Evolutionary conservation across 495 filamentous ascomycete genomes (phyloP).

Genomic region (Amniculicola lignicola): DNA sequence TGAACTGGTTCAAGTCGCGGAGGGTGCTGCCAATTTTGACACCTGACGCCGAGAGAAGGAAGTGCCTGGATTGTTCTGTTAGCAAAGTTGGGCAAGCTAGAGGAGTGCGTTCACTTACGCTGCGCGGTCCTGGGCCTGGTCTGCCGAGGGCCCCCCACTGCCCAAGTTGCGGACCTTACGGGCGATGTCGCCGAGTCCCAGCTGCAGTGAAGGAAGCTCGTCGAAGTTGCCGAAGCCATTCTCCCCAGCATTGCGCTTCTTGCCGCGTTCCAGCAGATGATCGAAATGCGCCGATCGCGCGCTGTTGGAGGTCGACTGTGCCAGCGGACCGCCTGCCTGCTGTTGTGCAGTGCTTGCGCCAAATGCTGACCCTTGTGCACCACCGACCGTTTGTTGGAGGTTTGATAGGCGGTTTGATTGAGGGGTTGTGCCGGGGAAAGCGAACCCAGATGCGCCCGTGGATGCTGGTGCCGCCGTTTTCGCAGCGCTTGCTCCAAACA

Average conservation of each 20-base stretch:
- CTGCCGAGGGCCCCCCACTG: conserved; percentile 47
- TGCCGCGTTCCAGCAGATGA: conserved; percentile 74
- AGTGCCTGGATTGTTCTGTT: conserved; percentile 52
- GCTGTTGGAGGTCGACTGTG: conserved; percentile 21
- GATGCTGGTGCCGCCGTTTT: conserved; percentile 17
- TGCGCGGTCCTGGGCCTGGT: conserved; percentile 52
- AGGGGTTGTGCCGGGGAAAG: conserved; percentile 14
- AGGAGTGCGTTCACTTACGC: conserved; percentile 54
- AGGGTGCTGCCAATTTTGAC: conserved; percentile 73
- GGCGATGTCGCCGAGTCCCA: conserved; percentile 82
- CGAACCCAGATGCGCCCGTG: conserved; percentile 7
- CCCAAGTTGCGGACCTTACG: conserved; percentile 78
- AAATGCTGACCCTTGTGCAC: conserved; percentile 12
- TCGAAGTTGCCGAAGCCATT: conserved; percentile 53
- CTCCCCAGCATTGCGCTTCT: conserved; percentile 52
- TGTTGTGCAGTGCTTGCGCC: conserved; percentile 15
- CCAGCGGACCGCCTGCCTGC: conserved; percentile 19
- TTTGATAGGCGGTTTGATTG: conserved; percentile 24
- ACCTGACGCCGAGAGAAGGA: conserved; percentile 86
- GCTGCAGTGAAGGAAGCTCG: conserved; percentile 67
- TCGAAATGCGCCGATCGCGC: conserved; percentile 70
- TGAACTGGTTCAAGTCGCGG: conserved; percentile 67
- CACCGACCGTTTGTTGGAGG: conserved; percentile 18
- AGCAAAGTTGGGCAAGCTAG: no score
- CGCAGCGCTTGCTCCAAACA: conserved; percentile 12